Base-by-base conservation (phyloP, 352 stramenopile species). In the Pythium aquatile region DNA sequence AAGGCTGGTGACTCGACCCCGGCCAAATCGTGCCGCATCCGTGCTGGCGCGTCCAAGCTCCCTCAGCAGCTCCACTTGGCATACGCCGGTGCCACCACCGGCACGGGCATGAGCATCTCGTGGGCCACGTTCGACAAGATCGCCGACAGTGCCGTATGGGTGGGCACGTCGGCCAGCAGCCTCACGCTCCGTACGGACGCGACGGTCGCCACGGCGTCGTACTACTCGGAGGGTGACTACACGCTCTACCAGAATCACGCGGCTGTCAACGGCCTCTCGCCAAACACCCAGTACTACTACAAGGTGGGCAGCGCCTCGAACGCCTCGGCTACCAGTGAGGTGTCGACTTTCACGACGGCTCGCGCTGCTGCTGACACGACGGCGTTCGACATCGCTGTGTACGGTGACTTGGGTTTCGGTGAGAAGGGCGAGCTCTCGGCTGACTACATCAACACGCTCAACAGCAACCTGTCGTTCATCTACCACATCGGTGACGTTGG, bases 401-500 rank as follows among this genome's bases (percentile, higher is more conserved):
- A 69, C 44, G 70, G 70, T 2, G 70, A 76, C 59, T 37, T 72
- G n/a, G 70, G 70, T 40, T 24, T 68, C 9, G 61, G 55, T 29
- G 55, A 59, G 5, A 69, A 70, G 13, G 66, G 20, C 33, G 7
- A 72, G 10, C 10, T 24, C 4, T 67, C 65, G 24, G 33, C 62
- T 24, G 52, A 48, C 3, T 76, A 68, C 58, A 26, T 76, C n/a
- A 74, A 68, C 52, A 17, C 66, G 10, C 20, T 24, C 20, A 24
- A 24, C 20, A 24, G 20, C 20, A 46, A 63, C 11, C 53, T 77
- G 2, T 6, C 47, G 10, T 61, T 79, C 30, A 48, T 77, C 29
- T 74, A 53, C 63, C 75, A 82, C 63, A 47, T 82, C 16, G 75
- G 75, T 39, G 75, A 82, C 42, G 69, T 82, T 24, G 66, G 58